phyloP scores from a whole-genome alignment of 169 alveolate genomes.

The Cryptosporidium tyzzeri region DNA sequence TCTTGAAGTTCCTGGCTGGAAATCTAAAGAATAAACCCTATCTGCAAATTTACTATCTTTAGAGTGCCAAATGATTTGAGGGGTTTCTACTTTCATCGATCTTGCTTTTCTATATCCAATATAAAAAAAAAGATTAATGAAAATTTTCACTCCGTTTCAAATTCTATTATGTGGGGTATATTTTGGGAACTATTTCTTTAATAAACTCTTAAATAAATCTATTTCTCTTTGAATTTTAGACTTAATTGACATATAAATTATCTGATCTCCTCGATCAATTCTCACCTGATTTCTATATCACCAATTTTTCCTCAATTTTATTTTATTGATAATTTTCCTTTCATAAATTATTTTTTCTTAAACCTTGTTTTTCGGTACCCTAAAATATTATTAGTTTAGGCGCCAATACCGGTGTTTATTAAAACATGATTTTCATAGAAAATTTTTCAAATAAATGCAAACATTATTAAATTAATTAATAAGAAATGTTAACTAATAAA shows the following conservation, averaged over 20 bases:
- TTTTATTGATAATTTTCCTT: neutral
- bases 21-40: slow-evolving; percentile 90
- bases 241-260: neutral
- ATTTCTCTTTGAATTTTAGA: neutral
- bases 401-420: neutral
- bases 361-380: neutral
- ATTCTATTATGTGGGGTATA: slow-evolving; percentile 15
- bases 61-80: slow-evolving; percentile 92
- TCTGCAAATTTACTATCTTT: slow-evolving; percentile 90
- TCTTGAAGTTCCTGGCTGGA: slow-evolving; percentile 85
- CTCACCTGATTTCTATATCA: neutral
- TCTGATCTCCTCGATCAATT: neutral
- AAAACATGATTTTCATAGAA: neutral
- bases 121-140: neutral
- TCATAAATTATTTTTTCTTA: neutral
- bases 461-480: too few species aligned
- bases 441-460: neutral
- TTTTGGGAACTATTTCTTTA: neutral
- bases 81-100: slow-evolving; percentile 77
- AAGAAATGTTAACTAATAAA: too few species aligned
- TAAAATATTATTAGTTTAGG: neutral
- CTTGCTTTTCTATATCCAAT: neutral
- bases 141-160: neutral
- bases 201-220: too few species aligned
- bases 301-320: neutral